These are phyloP conservation scores for Coemansia nantahalensis DNA, from an alignment of 192 early-diverging fungal species.

Conservation along the genomic window DNA sequence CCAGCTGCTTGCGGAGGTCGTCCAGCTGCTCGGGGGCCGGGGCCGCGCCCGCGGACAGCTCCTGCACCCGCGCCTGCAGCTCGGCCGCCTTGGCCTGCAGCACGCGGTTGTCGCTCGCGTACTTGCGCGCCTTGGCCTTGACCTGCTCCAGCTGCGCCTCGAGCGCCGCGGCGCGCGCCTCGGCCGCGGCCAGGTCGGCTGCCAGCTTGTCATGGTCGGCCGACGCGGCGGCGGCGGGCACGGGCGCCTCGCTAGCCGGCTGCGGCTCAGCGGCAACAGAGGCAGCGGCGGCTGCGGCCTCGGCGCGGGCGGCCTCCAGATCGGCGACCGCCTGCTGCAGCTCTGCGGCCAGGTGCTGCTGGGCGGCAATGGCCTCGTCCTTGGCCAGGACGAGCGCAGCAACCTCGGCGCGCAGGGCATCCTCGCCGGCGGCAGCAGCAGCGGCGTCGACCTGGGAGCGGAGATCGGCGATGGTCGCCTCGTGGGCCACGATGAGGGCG, in stretches of 20 bases:
- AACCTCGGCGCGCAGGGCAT: slow-evolving; percentile 21
- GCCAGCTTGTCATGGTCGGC: slow-evolving; percentile 54
- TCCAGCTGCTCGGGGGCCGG: slow-evolving; percentile 29
- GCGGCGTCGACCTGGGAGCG: slow-evolving; percentile 19
- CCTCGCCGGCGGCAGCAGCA: slow-evolving; percentile 11
- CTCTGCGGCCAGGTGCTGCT: slow-evolving; percentile 20
- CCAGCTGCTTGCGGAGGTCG: slow-evolving; percentile 34
- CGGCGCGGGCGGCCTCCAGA: slow-evolving; percentile 13
- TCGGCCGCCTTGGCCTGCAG: slow-evolving; percentile 27
- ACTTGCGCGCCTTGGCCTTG: slow-evolving; percentile 35
- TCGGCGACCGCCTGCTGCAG: slow-evolving; percentile 13
- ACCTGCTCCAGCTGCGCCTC: slow-evolving; percentile 42
- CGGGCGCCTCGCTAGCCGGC: background rate
- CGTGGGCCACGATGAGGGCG: slow-evolving; percentile 13
- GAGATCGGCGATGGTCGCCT: slow-evolving; percentile 32
- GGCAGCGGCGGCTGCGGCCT: background rate
- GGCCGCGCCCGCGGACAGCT: slow-evolving; percentile 11
- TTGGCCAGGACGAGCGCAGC: slow-evolving; percentile 36
- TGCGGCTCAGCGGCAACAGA: slow-evolving; percentile 1
- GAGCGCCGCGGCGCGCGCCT: slow-evolving; percentile 32
- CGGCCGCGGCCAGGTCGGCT: slow-evolving; percentile 41
- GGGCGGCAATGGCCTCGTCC: slow-evolving; percentile 37
- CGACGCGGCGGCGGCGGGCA: slow-evolving; percentile 5
- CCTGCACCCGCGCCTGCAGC: slow-evolving; percentile 26
- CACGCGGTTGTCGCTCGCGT: slow-evolving; percentile 40